Conservation (phyloP, 441 rosid genomes). For the Euphorbia celastroides region DNA sequence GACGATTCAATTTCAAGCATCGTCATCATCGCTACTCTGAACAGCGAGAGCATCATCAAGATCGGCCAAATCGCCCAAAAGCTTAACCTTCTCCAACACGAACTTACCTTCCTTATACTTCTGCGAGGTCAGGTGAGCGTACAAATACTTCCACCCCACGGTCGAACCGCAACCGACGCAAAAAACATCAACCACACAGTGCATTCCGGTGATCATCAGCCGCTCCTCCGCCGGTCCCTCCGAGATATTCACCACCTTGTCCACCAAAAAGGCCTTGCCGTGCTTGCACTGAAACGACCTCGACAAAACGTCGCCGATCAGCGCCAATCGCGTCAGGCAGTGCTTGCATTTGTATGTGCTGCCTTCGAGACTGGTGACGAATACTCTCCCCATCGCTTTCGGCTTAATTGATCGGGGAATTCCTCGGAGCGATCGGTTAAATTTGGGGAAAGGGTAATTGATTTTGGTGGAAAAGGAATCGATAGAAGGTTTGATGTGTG, state of each 20-base stretch:
- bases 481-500: no score
- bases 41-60: no score
- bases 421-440: no score
- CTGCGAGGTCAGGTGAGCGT: no score
- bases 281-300: constrained; percentile 68
- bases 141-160: constrained; percentile 90
- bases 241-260: constrained; percentile 66
- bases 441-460: no score
- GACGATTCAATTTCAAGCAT: no score
- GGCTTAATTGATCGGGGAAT: no score
- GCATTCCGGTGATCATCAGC: constrained; percentile 78
- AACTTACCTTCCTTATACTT: no score
- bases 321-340: constrained; percentile 58
- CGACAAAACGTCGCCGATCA: constrained; percentile 47
- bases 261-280: constrained; percentile 76
- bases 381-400: constrained; percentile 89
- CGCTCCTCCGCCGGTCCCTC: constrained; percentile 59
- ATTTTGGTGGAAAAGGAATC: no score
- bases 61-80: no score
- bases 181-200: constrained; percentile 72
- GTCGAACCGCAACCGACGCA: constrained; percentile 80
- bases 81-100: no score
- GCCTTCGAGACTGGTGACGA: constrained; percentile 54
- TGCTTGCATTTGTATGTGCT: constrained; percentile 59
- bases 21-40: no score